A percentile compares a stretch with the other conserved stretches of the same genome.
Conservation (phyloP, 352 stramenopile genomes). For the Globisporangium parvum region DNA sequence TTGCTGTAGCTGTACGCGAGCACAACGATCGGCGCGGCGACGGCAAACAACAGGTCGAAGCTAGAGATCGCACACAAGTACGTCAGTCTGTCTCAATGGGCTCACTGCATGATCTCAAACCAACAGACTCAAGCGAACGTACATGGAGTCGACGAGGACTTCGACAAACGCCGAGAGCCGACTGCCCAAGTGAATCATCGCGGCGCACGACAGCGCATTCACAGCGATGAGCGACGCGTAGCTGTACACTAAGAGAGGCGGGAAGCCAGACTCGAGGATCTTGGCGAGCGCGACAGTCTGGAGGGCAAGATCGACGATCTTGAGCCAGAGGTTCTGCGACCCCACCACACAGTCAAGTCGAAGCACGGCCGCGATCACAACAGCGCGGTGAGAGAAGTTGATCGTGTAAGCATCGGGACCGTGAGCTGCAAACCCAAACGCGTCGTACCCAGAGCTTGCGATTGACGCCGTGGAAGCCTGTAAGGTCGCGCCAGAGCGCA, state of each 20-base stretch:
- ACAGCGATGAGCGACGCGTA: not conserved
- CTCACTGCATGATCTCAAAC: too few relatives aligned
- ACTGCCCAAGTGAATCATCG: not conserved
- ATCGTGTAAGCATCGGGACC: not conserved
- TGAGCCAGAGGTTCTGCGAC: not conserved
- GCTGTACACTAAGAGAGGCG: not conserved
- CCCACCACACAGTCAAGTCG: too few relatives aligned
- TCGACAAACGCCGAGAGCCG: not conserved
- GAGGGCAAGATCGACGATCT: not conserved
- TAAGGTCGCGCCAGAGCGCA: not conserved
- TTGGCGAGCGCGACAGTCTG: not conserved
- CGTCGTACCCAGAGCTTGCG: not conserved
- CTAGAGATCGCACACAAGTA: not conserved
- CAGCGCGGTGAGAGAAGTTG: not conserved
- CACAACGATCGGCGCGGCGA: not conserved
- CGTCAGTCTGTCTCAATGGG: too few relatives aligned
- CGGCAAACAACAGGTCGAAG: not conserved
- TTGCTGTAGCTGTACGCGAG: not conserved
- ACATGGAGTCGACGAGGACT: not conserved
- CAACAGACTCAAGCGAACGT: not conserved
- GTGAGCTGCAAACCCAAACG: not conserved
- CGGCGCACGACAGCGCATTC: not conserved
- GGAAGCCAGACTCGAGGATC: not conserved
- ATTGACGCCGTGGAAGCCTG: not conserved
- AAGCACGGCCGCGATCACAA: not conserved